Evolutionary conservation across 768 basidiomycete species (phyloP).

Genomic region (Termitomyces sp.): DNA sequence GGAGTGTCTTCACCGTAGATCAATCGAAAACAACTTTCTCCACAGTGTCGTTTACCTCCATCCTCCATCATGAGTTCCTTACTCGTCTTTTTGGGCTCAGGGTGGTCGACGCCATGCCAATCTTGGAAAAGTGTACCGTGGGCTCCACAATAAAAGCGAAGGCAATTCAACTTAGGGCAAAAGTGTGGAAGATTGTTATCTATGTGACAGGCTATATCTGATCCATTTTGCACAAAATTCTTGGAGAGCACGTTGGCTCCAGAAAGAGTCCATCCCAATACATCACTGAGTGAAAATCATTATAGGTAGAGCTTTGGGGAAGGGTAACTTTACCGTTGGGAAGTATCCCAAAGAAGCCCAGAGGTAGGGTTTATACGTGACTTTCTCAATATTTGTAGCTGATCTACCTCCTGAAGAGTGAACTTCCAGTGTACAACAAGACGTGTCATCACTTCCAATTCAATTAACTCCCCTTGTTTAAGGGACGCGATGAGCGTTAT

Average conservation of each 20-base stretch:
- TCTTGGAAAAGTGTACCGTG: conserved; percentile 24
- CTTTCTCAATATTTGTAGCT: conserved; percentile 21
- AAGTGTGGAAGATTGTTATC: conserved; percentile 29
- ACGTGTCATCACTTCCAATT: conserved; percentile 38
- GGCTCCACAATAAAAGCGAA: conserved; percentile 33
- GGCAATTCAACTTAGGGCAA: conserved; percentile 44
- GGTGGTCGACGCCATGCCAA: conserved; percentile 5
- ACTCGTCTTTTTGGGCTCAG: conserved; percentile 15
- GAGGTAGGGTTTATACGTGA: conserved; percentile 20
- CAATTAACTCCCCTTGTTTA: conserved; percentile 44
- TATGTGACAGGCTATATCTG: conserved; percentile 29
- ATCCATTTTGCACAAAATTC: conserved; percentile 13
- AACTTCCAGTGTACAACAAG: conserved; percentile 29
- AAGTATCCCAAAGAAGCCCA: conserved; percentile 39
- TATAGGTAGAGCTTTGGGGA: background rate
- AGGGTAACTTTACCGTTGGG: conserved; percentile 33
- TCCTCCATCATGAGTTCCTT: background rate
- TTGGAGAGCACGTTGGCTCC: conserved; percentile 5
- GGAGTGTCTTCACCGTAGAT: conserved; percentile 6
- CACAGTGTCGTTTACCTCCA: conserved; percentile 8
- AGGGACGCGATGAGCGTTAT: background rate
- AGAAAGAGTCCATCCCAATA: conserved; percentile 30
- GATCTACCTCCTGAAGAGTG: conserved; percentile 32
- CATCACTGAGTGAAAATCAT: conserved; percentile 26
- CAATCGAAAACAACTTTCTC: conserved; percentile 18